phyloP scores from a whole-genome alignment of 257 asterid species.

The Thymus mandschuricus region DNA sequence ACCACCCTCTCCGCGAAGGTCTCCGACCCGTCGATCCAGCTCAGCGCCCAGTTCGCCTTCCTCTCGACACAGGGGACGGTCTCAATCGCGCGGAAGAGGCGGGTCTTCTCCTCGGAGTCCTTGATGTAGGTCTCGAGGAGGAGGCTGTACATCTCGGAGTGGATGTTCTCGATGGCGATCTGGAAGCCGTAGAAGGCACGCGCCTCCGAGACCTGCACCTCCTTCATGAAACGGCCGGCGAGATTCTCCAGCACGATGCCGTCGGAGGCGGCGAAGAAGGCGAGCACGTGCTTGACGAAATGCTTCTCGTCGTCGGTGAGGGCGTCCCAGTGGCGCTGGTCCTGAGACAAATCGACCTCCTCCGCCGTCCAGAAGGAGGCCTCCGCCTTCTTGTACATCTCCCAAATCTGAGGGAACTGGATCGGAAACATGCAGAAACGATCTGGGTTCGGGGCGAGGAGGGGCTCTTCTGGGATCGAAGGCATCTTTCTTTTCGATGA shows the following conservation, averaged over 20 bases:
- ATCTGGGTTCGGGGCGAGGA: constrained; percentile 75
- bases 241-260: constrained; percentile 94
- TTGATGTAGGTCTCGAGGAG: constrained; percentile 78
- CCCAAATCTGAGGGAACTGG: constrained; percentile 94
- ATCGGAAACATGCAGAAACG: constrained; percentile 98
- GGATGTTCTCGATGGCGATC: constrained; percentile 93
- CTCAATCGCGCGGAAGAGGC: constrained; percentile 77
- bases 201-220: constrained; percentile 90
- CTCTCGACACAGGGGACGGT: constrained; percentile 78
- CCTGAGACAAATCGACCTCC: constrained; percentile 85
- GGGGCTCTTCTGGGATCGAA: constrained; percentile 40
- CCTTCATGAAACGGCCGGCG: constrained; percentile 96
- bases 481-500: constrained; percentile 22
- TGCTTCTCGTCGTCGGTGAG: constrained; percentile 73
- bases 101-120: constrained; percentile 64
- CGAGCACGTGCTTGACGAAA: constrained; percentile 80
- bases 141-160: constrained; percentile 93
- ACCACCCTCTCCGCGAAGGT: constrained; percentile 78
- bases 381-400: constrained; percentile 93
- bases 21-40: constrained; percentile 89
- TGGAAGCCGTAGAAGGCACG: constrained; percentile 97
- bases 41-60: constrained; percentile 91
- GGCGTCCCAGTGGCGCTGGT: constrained; percentile 68
- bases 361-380: constrained; percentile 99
- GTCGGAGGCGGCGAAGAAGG: constrained; percentile 96